Percentiles rank a stretch among this genome's conserved stretches.
Evolutionary conservation across 1,284 basidiomycete species (phyloP).

Genomic region (Bothia castanella): DNA sequence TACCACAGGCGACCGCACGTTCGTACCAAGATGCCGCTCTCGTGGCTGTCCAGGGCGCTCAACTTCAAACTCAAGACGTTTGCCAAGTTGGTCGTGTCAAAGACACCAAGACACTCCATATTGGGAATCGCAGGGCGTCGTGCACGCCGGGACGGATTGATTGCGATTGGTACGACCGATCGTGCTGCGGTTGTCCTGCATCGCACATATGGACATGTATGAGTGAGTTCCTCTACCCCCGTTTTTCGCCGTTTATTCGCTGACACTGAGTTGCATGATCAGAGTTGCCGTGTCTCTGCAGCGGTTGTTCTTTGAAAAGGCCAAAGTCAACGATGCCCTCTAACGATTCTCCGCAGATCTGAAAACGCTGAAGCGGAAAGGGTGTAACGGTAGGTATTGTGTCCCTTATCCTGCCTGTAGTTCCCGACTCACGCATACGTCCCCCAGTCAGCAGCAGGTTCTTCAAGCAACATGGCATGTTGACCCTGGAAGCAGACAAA

Average conservation of each 20-base stretch:
- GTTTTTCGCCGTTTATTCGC: neutral
- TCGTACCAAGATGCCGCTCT: conserved; percentile 63
- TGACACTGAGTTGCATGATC: neutral
- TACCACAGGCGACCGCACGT: conserved; percentile 81
- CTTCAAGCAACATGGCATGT: no score
- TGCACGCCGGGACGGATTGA: no score
- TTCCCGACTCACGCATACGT: no score
- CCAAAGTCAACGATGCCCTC: conserved; percentile 78
- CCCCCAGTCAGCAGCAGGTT: no score
- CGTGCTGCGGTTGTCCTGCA: conserved; percentile 71
- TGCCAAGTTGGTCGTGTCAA: conserved; percentile 58
- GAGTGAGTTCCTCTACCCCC: conserved; percentile 61
- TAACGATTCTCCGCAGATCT: conserved; percentile 93
- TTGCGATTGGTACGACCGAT: conserved; percentile 68
- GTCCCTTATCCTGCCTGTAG: no score
- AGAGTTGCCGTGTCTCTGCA: conserved; percentile 81
- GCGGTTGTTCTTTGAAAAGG: conserved; percentile 68
- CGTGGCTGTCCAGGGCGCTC: conserved; percentile 67
- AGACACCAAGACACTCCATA: conserved; percentile 61
- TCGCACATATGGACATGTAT: conserved; percentile 81
- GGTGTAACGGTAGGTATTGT: conserved; percentile 66
- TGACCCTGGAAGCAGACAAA: no score
- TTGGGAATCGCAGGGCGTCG: conserved; percentile 46
- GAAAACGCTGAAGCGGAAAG: conserved; percentile 77
- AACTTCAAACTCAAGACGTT: conserved; percentile 74